Percentiles rank a stretch among this genome's conserved stretches.
Evolutionary conservation across 805 yeast genomes (phyloP).

Genomic region (Starmerella potacharoeniae): DNA sequence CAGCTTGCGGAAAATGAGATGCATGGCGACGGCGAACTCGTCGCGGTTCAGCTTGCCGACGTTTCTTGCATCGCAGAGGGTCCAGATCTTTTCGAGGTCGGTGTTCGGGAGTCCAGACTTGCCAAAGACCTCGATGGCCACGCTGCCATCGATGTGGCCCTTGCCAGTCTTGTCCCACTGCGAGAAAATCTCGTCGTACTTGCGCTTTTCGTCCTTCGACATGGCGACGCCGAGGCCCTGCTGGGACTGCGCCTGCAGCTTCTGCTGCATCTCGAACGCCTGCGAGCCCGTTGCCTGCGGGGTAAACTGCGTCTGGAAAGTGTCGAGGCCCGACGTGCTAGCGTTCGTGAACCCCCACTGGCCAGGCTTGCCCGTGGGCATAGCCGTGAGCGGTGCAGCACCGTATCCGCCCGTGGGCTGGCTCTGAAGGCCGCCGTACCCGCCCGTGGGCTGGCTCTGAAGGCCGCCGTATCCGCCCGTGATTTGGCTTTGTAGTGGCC

Average conservation of each 20-base stretch:
- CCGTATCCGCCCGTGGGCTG: constrained; percentile 22
- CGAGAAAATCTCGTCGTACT: constrained; percentile 75
- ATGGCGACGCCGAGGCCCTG: constrained; percentile 48
- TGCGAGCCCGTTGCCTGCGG: constrained; percentile 34
- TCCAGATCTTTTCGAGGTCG: constrained; percentile 88
- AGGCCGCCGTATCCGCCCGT: constrained; percentile 15
- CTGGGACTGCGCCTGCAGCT: constrained; percentile 16
- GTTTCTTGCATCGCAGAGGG: constrained; percentile 68
- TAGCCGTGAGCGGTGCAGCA: constrained; percentile 26
- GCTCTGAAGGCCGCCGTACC: constrained; percentile 38
- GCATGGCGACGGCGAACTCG: constrained; percentile 96
- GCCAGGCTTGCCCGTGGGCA: constrained; percentile 57
- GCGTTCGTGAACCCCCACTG: constrained; percentile 72
- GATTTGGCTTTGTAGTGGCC: constrained; percentile 21
- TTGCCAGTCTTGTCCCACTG: constrained; percentile 66
- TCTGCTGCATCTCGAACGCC: constrained; percentile 19
- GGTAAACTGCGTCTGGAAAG: constrained; percentile 54
- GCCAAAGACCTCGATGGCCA: constrained; percentile 76
- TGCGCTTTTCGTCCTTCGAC: constrained; percentile 72
- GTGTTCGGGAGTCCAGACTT: constrained; percentile 80
- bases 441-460: constrained; percentile 17
- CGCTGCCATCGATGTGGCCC: constrained; percentile 68
- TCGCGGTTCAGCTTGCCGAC: constrained; percentile 76
- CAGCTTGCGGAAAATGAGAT: constrained; percentile 77
- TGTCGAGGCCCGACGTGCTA: constrained; percentile 58